Percentiles rank a stretch among this genome's conserved stretches.
Evolutionary conservation across 108 stramenopile species (phyloP).

Genomic region (Nannochloropsis oceanica): DNA sequence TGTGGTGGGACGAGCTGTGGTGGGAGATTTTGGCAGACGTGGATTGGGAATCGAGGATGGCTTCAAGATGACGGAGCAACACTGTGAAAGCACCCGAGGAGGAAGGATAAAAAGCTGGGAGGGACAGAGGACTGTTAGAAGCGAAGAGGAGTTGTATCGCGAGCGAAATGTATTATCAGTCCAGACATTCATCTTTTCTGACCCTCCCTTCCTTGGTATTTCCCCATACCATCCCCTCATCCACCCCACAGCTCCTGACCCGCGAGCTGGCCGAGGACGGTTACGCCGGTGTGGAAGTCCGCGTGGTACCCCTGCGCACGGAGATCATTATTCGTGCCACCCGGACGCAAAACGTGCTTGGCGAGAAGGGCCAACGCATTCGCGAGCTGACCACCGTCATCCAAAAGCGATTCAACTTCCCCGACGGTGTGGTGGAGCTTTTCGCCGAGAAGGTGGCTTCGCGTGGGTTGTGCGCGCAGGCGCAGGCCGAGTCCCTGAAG

Average conservation of each 20-base stretch:
- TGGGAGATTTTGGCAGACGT: no score
- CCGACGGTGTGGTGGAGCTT: constrained; percentile 90
- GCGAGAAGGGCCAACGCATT: constrained; percentile 98
- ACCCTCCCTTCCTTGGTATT: not conserved
- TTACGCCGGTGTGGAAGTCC: constrained; percentile 97
- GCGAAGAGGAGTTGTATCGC: no score
- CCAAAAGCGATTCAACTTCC: constrained; percentile 98
- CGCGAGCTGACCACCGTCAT: constrained; percentile 95
- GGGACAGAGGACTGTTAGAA: not conserved
- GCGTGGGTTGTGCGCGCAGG: constrained; percentile 96
- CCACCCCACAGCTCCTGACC: constrained; percentile 55
- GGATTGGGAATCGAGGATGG: no score
- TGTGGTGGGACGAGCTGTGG: no score
- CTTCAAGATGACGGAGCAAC: not conserved
- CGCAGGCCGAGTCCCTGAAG: constrained; percentile 97
- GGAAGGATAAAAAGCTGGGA: not conserved
- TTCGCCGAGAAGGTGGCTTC: constrained; percentile 96
- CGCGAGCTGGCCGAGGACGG: constrained; percentile 93
- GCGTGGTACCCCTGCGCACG: constrained; percentile 92
- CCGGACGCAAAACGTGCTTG: constrained; percentile 94
- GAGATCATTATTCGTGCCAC: constrained; percentile 99
- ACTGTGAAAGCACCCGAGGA: not conserved
- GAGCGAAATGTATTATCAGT: no score
- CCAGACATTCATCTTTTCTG: not conserved
- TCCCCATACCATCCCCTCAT: not conserved